These are phyloP conservation scores for Phylloporus arenicola DNA, from an alignment of 768 basidiomycete species.

Conservation along the genomic window DNA sequence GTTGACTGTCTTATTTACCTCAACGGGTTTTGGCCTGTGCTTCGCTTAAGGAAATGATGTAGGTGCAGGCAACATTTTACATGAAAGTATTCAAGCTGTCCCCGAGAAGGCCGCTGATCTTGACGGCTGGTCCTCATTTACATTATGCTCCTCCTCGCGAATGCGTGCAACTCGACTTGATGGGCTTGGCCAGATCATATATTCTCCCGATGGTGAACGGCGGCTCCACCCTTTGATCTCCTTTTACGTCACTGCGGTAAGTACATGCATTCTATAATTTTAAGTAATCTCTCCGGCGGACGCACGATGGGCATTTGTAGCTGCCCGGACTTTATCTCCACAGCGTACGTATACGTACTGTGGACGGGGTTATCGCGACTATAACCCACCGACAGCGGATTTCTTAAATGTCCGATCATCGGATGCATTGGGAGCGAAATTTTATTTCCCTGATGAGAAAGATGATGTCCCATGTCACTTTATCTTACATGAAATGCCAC, in stretches of 20 bases:
- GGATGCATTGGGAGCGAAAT: conserved; percentile 8
- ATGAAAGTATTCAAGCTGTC: not conserved
- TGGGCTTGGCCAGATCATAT: not conserved
- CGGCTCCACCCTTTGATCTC: conserved; percentile 9
- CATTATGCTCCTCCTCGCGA: not conserved
- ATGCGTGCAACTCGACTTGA: not conserved
- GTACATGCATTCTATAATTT: conserved; percentile 8
- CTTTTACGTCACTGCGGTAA: conserved; percentile 12
- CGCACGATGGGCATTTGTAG: conserved; percentile 7
- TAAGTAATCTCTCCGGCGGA: not conserved
- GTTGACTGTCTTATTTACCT: not conserved
- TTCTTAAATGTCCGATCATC: conserved; percentile 16
- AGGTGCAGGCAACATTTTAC: conserved; percentile 2
- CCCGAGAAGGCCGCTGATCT: conserved; percentile 6
- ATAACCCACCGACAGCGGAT: conserved; percentile 8
- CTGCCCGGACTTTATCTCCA: conserved; percentile 13
- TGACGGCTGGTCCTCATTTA: conserved; percentile 1
- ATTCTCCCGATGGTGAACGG: not conserved
- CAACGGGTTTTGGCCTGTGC: not conserved
- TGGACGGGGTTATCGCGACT: conserved; percentile 7
- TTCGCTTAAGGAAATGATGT: not conserved
- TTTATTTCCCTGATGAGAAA: conserved; percentile 13
- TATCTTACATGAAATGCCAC: conserved; percentile 18
- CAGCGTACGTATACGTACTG: conserved; percentile 15
- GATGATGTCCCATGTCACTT: conserved; percentile 9